phyloP scores from a whole-genome alignment of 768 basidiomycete genomes.

The Naematelia encephala region DNA sequence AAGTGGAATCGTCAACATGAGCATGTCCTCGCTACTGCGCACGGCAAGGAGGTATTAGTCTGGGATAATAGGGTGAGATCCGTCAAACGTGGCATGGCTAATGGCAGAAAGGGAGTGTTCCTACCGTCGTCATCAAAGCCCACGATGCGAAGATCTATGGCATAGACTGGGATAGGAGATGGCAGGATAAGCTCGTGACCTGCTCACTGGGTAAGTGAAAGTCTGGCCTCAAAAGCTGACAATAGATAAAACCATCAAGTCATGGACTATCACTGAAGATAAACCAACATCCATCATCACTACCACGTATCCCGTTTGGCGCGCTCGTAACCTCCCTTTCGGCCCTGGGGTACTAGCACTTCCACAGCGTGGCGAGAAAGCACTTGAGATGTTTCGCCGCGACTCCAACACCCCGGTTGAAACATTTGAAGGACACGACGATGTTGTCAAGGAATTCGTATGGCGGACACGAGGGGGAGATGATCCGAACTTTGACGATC shows the following conservation, averaged over 20 bases:
- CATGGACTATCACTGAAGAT: constrained; percentile 59
- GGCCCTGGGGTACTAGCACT: constrained; percentile 81
- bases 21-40: constrained; percentile 83
- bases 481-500: constrained; percentile 57
- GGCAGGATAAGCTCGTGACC: constrained; percentile 76
- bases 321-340: constrained; percentile 87
- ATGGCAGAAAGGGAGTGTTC: constrained; percentile 78
- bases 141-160: constrained; percentile 94
- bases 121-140: constrained; percentile 68
- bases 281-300: constrained; percentile 52
- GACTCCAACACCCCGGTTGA: constrained; percentile 56
- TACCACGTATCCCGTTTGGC: constrained; percentile 88
- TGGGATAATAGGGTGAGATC: constrained; percentile 85
- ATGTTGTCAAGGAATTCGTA: constrained; percentile 96
- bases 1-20: constrained; percentile 92
- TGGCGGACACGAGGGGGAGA: constrained; percentile 67
- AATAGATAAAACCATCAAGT: constrained; percentile 70
- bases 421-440: constrained; percentile 79
- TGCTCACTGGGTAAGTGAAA: constrained; percentile 79
- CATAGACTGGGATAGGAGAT: constrained; percentile 86
- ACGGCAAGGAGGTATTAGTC: constrained; percentile 77
- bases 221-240: background rate
- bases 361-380: constrained; percentile 80
- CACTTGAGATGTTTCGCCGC: constrained; percentile 74
- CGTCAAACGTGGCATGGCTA: constrained; percentile 1